Percentiles rank a stretch among this genome's conserved stretches.
phyloP scores from a whole-genome alignment of 345 rosid species.

The Odontarrhena argentea region DNA sequence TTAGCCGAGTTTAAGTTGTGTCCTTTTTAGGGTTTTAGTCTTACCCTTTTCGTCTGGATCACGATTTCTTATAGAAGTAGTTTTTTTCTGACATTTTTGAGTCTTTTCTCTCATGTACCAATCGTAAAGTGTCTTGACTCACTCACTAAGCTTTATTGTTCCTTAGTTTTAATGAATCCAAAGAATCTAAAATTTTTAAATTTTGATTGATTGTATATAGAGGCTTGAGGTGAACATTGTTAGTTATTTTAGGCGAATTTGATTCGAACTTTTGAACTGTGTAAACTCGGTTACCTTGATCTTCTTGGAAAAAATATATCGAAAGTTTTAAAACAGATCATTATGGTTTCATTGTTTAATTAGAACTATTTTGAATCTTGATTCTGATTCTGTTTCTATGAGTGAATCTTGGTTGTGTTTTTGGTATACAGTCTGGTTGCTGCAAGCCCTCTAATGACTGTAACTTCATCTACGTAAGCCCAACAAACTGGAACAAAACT shows the following conservation, averaged over 20 bases:
- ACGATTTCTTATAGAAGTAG: background rate
- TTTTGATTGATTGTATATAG: too few species aligned
- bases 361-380: background rate
- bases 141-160: too few species aligned
- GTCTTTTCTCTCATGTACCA: too few species aligned
- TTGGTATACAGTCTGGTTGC: slow-evolving; percentile 75
- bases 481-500: slow-evolving; percentile 59
- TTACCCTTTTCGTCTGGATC: background rate
- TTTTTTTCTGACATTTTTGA: background rate
- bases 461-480: slow-evolving; percentile 54
- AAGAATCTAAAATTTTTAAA: too few species aligned
- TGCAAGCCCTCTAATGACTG: slow-evolving; percentile 87
- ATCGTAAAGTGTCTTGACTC: too few species aligned
- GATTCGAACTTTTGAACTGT: too few species aligned
- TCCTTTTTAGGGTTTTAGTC: slow-evolving; percentile 3
- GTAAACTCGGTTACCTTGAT: too few species aligned
- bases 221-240: too few species aligned
- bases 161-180: too few species aligned
- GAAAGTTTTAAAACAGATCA: background rate
- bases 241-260: too few species aligned
- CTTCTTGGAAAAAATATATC: too few species aligned
- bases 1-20: background rate
- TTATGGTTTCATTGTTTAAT: background rate
- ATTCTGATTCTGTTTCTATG: background rate
- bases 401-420: slow-evolving; percentile 7